phyloP scores from a whole-genome alignment of 768 basidiomycete genomes.

The Auricularia auricula-judae region DNA sequence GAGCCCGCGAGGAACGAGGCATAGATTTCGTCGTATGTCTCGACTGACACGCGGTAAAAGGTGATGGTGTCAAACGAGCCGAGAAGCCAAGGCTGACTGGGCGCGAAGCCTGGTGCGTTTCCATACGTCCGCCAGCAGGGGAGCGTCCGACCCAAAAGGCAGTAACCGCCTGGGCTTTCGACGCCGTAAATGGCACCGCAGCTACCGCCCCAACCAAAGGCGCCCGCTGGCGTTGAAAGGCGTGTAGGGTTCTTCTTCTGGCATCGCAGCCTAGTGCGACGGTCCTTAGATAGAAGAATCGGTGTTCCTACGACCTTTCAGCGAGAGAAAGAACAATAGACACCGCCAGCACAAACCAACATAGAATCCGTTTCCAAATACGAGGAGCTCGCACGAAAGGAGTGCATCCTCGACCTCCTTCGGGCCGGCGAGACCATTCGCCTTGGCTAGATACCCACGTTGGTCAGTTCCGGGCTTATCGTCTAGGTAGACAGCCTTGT shows the following conservation, averaged over 20 bases:
- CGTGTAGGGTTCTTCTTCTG: slow-evolving; percentile 72
- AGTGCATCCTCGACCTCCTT: slow-evolving; percentile 36
- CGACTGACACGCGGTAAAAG: slow-evolving; percentile 38
- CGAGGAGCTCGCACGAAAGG: slow-evolving; percentile 40
- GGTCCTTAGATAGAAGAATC: slow-evolving; percentile 35
- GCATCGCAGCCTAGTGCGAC: slow-evolving; percentile 44
- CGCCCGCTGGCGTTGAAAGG: slow-evolving; percentile 57
- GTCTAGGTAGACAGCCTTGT: slow-evolving; percentile 50
- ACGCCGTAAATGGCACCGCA: slow-evolving; percentile 58
- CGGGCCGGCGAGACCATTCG: slow-evolving; percentile 41
- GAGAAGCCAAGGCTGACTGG: slow-evolving; percentile 47
- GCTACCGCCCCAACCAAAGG: slow-evolving; percentile 58
- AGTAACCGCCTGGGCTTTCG: slow-evolving; percentile 56
- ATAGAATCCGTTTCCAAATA: slow-evolving; percentile 55
- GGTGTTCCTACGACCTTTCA: neutral
- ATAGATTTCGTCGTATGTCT: slow-evolving; percentile 30
- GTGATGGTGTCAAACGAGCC: slow-evolving; percentile 53
- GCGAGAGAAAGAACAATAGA: neutral
- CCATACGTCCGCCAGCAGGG: slow-evolving; percentile 60
- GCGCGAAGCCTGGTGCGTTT: slow-evolving; percentile 33
- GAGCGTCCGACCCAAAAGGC: slow-evolving; percentile 50
- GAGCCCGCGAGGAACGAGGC: slow-evolving; percentile 12
- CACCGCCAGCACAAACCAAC: slow-evolving; percentile 46
- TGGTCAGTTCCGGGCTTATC: slow-evolving; percentile 31
- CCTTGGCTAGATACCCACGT: slow-evolving; percentile 51